Evolutionary conservation across 2,329 filamentous ascomycete genomes (phyloP).

Genomic region (Zopfia rhizophila): DNA sequence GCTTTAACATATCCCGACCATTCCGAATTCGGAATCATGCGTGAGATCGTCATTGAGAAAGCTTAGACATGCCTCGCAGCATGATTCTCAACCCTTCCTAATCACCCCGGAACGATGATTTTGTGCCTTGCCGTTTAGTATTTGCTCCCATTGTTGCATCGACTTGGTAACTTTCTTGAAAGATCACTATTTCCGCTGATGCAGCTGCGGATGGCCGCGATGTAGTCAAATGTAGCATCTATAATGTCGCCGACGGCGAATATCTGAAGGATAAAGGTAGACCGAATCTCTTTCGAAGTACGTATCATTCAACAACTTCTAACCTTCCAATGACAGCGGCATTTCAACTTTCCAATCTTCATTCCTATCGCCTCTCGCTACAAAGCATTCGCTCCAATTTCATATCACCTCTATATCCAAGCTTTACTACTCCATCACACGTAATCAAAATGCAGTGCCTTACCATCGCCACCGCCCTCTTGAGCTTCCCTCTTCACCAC

Average conservation of each 20-base stretch:
- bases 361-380: too few species aligned
- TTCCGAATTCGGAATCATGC: too few species aligned
- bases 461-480: constrained; percentile 24
- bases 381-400: too few species aligned
- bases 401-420: too few species aligned
- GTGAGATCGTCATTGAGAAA: too few species aligned
- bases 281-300: not conserved
- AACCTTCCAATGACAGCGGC: constrained; percentile 7
- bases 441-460: constrained; percentile 32
- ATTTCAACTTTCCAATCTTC: constrained; percentile 1
- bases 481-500: constrained; percentile 22
- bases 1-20: too few species aligned
- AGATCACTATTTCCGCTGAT: constrained; percentile 11
- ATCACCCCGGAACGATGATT: too few species aligned
- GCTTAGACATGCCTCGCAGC: too few species aligned
- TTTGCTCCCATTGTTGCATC: too few species aligned
- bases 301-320: constrained; percentile 6
- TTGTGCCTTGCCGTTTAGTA: too few species aligned
- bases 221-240: constrained; percentile 9
- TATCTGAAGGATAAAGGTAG: constrained; percentile 7
- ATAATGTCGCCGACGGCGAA: constrained; percentile 1
- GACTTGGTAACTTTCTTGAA: not conserved
- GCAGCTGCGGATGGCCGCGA: too few species aligned
- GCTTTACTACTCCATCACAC: constrained; percentile 4
- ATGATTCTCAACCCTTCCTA: too few species aligned